Conservation (phyloP, 2,329 filamentous ascomycete species). For the Botrytis sinoallii region DNA sequence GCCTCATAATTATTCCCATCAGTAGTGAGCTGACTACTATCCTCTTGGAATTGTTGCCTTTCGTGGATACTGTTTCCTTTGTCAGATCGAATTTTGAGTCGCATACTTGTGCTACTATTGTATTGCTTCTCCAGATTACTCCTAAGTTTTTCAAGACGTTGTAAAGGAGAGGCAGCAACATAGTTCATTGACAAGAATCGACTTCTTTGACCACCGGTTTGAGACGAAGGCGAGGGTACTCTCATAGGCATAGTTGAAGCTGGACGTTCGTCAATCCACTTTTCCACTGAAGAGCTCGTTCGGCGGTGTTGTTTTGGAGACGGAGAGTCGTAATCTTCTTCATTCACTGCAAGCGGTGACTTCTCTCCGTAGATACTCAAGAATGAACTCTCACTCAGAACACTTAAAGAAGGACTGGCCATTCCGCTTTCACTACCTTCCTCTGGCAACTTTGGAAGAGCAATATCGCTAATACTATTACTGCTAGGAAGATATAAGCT, state of each 20-base stretch:
- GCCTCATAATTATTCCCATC: conserved; percentile 41
- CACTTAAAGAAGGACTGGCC: conserved; percentile 59
- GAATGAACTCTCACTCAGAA: conserved; percentile 67
- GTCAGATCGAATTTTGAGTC: background rate
- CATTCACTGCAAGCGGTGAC: conserved; percentile 12
- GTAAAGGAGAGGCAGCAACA: conserved; percentile 50
- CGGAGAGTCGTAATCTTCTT: conserved; percentile 22
- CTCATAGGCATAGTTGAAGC: conserved; percentile 21
- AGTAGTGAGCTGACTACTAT: conserved; percentile 21
- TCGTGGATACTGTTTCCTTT: conserved; percentile 11
- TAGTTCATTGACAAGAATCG: conserved; percentile 48
- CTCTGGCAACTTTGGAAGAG: conserved; percentile 49
- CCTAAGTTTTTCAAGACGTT: conserved; percentile 48
- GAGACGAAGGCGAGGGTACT: conserved; percentile 14
- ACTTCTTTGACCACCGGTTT: conserved; percentile 24
- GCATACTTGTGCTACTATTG: conserved; percentile 9
- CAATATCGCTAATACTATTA: conserved; percentile 45
- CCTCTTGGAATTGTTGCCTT: conserved; percentile 21
- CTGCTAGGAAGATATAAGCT: conserved; percentile 51
- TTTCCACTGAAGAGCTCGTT: conserved; percentile 32
- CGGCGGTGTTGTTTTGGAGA: conserved; percentile 25
- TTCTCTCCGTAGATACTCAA: conserved; percentile 59
- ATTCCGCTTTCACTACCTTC: conserved; percentile 39
- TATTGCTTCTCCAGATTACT: conserved; percentile 28
- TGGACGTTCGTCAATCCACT: conserved; percentile 37